Conservation (phyloP, 306 rosid species). For the Cyamopsis tetragonoloba region DNA sequence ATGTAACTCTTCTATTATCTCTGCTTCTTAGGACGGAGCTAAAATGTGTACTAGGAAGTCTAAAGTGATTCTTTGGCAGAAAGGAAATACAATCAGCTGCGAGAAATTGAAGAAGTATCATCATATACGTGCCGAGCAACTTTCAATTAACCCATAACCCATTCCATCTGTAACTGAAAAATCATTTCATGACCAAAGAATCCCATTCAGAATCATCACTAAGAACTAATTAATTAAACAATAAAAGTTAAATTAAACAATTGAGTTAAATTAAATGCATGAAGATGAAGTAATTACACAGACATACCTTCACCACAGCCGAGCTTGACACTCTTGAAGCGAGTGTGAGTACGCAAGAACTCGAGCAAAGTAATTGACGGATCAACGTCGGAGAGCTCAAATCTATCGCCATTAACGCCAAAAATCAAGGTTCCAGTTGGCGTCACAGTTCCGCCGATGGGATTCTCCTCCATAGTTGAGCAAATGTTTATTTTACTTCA, state of each 20-base stretch:
- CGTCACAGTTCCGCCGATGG: not conserved
- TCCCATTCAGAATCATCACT: not conserved
- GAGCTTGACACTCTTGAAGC: constrained; percentile 82
- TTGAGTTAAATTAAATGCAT: too few relatives aligned
- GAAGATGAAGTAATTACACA: too few relatives aligned
- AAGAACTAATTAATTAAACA: not conserved
- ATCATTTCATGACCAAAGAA: constrained; percentile 2
- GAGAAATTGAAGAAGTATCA: too few relatives aligned
- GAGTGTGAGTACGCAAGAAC: constrained; percentile 69
- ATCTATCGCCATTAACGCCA: constrained; percentile 62
- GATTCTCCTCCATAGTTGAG: constrained; percentile 31
- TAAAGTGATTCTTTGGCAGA: not conserved
- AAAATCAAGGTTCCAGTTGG: constrained; percentile 39
- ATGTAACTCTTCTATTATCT: not conserved
- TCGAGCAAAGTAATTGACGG: constrained; percentile 78
- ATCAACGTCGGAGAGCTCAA: constrained; percentile 46
- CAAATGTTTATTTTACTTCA: not conserved
- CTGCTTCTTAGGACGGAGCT: not conserved
- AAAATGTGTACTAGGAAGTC: not conserved
- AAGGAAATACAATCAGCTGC: not conserved
- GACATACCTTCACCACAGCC: constrained; percentile 88
- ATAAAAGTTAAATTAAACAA: too few relatives aligned
- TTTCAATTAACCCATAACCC: not conserved
- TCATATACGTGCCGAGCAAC: not conserved
- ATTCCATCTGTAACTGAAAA: not conserved